Percentiles rank a stretch among this genome's conserved stretches.
phyloP scores from a whole-genome alignment of 208 protist genomes.

The Trypanosomatidae sp. region DNA sequence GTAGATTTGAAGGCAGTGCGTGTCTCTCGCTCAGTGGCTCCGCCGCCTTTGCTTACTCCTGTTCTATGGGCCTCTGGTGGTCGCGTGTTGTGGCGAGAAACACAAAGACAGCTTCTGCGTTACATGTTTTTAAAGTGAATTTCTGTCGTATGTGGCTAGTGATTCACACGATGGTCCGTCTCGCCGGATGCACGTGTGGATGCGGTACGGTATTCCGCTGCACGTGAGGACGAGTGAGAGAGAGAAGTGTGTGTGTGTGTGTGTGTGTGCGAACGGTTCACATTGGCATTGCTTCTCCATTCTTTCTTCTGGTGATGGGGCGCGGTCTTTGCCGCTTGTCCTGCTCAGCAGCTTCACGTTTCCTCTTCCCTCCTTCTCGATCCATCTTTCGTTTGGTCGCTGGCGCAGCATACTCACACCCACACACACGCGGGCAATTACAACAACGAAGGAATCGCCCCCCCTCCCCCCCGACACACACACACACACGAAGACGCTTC shows the following conservation, averaged over 20 bases:
- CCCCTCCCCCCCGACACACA: neutral
- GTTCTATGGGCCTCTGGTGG: neutral
- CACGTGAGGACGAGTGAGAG: neutral
- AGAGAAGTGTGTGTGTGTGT: neutral
- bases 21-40: neutral
- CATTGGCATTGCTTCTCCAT: neutral
- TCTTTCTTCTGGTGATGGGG: neutral
- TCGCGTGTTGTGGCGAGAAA: neutral
- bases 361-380: neutral
- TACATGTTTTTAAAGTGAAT: neutral
- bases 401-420: neutral
- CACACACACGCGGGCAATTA: constrained; percentile 1
- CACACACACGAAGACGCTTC: neutral
- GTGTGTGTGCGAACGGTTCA: neutral
- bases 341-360: neutral
- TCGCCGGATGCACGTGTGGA: neutral
- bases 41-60: neutral
- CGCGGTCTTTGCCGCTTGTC: neutral
- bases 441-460: neutral
- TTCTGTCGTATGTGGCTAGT: neutral
- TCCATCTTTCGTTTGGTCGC: neutral
- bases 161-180: neutral
- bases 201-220: neutral
- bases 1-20: neutral
- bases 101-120: neutral